Evolutionary conservation across 495 filamentous ascomycete genomes (phyloP).

Genomic region (Penicillium macrosclerotiorum): DNA sequence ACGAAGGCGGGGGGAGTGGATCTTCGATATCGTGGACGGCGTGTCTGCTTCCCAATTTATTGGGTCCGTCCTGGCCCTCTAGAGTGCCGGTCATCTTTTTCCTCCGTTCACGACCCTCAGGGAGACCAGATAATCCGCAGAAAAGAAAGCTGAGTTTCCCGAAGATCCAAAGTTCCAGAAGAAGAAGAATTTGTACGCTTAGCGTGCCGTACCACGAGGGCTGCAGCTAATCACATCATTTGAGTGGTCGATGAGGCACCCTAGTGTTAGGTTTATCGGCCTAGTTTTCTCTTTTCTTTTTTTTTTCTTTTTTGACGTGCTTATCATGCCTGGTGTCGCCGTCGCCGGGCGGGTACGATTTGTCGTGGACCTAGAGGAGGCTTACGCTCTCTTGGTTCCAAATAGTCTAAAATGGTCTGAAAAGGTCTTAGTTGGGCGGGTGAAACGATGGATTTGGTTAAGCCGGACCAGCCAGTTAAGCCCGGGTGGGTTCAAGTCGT

Average conservation of each 20-base stretch:
- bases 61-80: not conserved
- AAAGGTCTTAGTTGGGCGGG: no score
- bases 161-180: not conserved
- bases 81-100: not conserved
- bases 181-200: not conserved
- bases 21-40: conserved; percentile 22
- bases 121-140: not conserved
- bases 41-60: conserved; percentile 8
- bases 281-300: not conserved
- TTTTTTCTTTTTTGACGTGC: no score
- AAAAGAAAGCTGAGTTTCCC: not conserved
- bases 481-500: no score
- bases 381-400: no score
- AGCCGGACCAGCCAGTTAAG: no score
- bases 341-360: no score
- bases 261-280: no score
- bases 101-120: not conserved
- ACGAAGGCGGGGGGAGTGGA: conserved; percentile 3
- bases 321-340: no score
- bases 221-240: not conserved
- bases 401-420: no score
- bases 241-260: conserved; percentile 4
- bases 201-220: not conserved
- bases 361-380: no score
- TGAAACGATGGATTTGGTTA: no score